Base-by-base conservation (phyloP, 2,329 filamentous ascomycete genomes). In the Colletotrichum liaoningense region DNA sequence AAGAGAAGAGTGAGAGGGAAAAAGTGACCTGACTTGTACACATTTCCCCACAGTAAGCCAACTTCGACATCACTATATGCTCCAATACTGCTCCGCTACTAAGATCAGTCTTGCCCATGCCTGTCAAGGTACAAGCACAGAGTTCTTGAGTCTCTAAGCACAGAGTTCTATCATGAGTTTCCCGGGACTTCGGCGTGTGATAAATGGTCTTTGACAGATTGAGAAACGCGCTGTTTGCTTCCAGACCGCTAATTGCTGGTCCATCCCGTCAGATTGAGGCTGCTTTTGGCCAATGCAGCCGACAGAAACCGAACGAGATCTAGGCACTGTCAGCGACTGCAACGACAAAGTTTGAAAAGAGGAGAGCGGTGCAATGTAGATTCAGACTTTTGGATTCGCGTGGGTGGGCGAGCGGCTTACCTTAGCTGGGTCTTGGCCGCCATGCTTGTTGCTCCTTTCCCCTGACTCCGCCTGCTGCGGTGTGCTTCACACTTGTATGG, bases 341-440 rank as follows among this genome's bases (percentile, higher is more conserved):
- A n/a, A 35, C 8, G 35, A n/a, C 33, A 26, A 49, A 35, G 26
- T 16, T 11, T 35, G 38, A 33, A 24, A 49, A 28, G 42, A 30
- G 57, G 28, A 30, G 52, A 9, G 33, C 26, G 26, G n/a, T 22
- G 8, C 46, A 56, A 14, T n/a, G n/a, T 49, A 67, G 30, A 7
- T 28, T 14, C 22, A 55, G 28, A n/a, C 24, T 24, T 46, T 24
- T 33, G 11, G 14, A 16, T 56, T 28, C 46, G 63, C n/a, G 30
- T 24, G 42, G 22, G 30, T 14, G 30, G 49, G 33, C 56, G 46
- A 67, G 28, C 35, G 62, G 46, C 24, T 62, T 33, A 26, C 46
- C 35, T 63, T 49, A 49, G 69, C 62, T 64, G 35, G 46, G 24
- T 38, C 63, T 68, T 67, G 22, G 46, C 58, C 33, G 24, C 14